These are phyloP conservation scores for Retiboletus flavoniger DNA, from an alignment of 1,284 basidiomycete genomes.

Conservation along the genomic window DNA sequence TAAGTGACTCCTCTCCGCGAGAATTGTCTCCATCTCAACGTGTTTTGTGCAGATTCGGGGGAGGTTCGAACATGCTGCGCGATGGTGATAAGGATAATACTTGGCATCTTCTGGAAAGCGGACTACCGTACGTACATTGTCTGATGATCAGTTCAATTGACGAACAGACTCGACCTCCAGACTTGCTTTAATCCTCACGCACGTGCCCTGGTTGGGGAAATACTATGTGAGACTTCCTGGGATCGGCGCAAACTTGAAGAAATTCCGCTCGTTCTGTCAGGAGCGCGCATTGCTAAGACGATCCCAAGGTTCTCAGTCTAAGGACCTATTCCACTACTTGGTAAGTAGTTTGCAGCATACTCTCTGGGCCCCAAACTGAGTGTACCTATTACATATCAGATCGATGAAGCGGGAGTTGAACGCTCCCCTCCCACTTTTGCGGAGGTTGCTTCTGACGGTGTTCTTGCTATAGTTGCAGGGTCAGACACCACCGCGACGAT, in stretches of 20 bases:
- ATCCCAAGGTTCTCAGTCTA: conserved; percentile 37
- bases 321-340: conserved; percentile 45
- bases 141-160: conserved; percentile 1
- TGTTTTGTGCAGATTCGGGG: conserved; percentile 44
- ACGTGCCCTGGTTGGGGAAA: conserved; percentile 45
- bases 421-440: conserved; percentile 37
- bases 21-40: conserved; percentile 8
- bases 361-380: not conserved
- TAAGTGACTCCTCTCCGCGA: conserved; percentile 32
- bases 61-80: conserved; percentile 44
- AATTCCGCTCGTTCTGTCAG: conserved; percentile 33
- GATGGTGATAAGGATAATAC: conserved; percentile 40
- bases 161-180: conserved; percentile 22
- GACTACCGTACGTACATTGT: conserved; percentile 36
- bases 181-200: conserved; percentile 36
- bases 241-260: conserved; percentile 34
- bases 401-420: conserved; percentile 47
- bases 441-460: conserved; percentile 44
- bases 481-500: conserved; percentile 56
- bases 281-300: conserved; percentile 38
- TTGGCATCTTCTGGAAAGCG: conserved; percentile 39
- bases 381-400: conserved; percentile 30
- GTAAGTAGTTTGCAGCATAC: conserved; percentile 3
- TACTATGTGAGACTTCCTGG: conserved; percentile 32
- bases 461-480: conserved; percentile 54